phyloP scores from a whole-genome alignment of 495 filamentous ascomycete species.

The Cercophora newfieldiana region DNA sequence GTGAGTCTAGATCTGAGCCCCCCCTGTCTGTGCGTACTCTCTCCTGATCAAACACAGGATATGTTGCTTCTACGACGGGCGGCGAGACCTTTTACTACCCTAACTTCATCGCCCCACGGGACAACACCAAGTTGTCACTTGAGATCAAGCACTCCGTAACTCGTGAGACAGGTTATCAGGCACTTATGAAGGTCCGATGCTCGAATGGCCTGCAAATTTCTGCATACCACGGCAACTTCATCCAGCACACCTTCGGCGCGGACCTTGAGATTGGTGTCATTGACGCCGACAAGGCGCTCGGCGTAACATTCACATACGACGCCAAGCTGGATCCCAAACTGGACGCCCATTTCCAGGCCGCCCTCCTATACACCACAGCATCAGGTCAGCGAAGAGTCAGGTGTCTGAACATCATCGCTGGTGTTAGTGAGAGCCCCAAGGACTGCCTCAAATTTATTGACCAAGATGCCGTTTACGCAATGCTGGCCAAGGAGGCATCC shows the following conservation, averaged over 20 bases:
- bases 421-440: slow-evolving; percentile 77
- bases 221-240: slow-evolving; percentile 92
- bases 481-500: slow-evolving; percentile 91
- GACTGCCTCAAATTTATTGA: slow-evolving; percentile 91
- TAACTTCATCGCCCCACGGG: slow-evolving; percentile 86
- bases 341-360: slow-evolving; percentile 97
- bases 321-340: slow-evolving; percentile 95
- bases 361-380: slow-evolving; percentile 90
- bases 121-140: slow-evolving; percentile 76
- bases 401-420: slow-evolving; percentile 90
- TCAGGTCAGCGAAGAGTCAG: slow-evolving; percentile 86
- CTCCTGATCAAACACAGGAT: slow-evolving; percentile 42
- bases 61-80: slow-evolving; percentile 75
- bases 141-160: slow-evolving; percentile 89
- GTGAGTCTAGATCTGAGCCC: slow-evolving; percentile 49
- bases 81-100: slow-evolving; percentile 96
- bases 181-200: slow-evolving; percentile 97
- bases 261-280: slow-evolving; percentile 93
- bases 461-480: slow-evolving; percentile 84
- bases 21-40: not conserved
- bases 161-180: slow-evolving; percentile 92
- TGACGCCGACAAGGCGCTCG: slow-evolving; percentile 91
- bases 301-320: slow-evolving; percentile 92
- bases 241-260: slow-evolving; percentile 90
- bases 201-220: slow-evolving; percentile 95